Conservation (phyloP, 805 yeast genomes). For the Lachancea sp. region DNA sequence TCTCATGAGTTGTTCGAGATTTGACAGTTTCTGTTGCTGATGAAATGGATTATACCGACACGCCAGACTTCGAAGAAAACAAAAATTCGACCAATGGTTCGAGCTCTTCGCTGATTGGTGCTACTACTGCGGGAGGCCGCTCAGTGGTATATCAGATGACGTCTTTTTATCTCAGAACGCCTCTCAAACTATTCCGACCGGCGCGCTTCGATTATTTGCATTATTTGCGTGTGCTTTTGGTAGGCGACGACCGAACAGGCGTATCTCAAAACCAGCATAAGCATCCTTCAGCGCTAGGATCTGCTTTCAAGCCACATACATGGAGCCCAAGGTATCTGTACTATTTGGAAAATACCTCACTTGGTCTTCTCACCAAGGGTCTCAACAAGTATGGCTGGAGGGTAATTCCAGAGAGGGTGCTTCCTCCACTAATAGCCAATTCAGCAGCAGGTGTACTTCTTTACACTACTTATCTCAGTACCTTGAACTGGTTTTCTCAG, state of each 20-base stretch:
- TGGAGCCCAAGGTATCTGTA: slow-evolving; percentile 18
- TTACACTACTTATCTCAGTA: slow-evolving; percentile 71
- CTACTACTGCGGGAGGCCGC: slow-evolving; percentile 78
- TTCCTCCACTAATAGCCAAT: slow-evolving; percentile 86
- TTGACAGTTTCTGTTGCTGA: not conserved
- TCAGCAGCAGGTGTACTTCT: slow-evolving; percentile 83
- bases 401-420: slow-evolving; percentile 67
- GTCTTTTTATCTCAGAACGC: slow-evolving; percentile 70
- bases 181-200: slow-evolving; percentile 82
- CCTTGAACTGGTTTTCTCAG: slow-evolving; percentile 28
- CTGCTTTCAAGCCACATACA: slow-evolving; percentile 2
- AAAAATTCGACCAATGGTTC: slow-evolving; percentile 16
- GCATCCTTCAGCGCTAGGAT: not conserved
- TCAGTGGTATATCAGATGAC: slow-evolving; percentile 77
- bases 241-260: slow-evolving; percentile 15
- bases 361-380: slow-evolving; percentile 69
- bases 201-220: slow-evolving; percentile 83
- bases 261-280: not conserved
- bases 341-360: slow-evolving; percentile 64
- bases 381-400: slow-evolving; percentile 76
- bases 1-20: no score
- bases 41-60: slow-evolving; percentile 2
- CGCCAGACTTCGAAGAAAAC: not conserved
- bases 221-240: slow-evolving; percentile 48
- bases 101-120: slow-evolving; percentile 56